Base-by-base conservation (phyloP, 768 basidiomycete species). In the Krasilnikovozyma curviuscula region DNA sequence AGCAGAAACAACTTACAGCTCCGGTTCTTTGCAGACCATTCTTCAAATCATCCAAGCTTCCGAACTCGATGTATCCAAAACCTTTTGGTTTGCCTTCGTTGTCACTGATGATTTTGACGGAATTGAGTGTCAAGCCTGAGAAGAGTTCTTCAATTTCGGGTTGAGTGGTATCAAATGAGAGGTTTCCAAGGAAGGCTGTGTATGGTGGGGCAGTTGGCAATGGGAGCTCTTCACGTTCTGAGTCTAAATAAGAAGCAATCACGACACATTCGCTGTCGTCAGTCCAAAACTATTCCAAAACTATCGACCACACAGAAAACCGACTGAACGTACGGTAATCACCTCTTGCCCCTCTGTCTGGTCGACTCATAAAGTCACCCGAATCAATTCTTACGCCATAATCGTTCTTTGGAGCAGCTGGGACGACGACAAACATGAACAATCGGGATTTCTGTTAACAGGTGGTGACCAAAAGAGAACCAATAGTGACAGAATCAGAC, bases 31-130 rank as follows among this genome's bases (percentile, higher is more conserved):
- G 66, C 31, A 98, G 66, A 5, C 81, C 93, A 50, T 78, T 77
- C 66, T 89, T 89, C 43, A 97, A 67, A 40, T 76, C 79, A 18
- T 89, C 84, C 49, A 86, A 59, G 44, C 79, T 80, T n/a, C 71
- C 73, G 59, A 97, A 97, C 62, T 98, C 93, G 50, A 95, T 77
- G 63, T 98, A 97, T 29, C 91, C 93, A 66, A 95, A 97, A 1
- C 93, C 93, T 65, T 95, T 95, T 18, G 89, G 84, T 62, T 85
- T 86, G 41, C 89, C 88, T 45, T 89, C 88, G 50, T 76, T 73
- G 57, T 89, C 89, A 61, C 74, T 79, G 65, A 97, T 91, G 52
- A 97, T 82, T 69, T 95, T 89, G 54, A 85, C 74, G 18, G 78
- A 78, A 62, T 81, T 81, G 53, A 78, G 72, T 38, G 39, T 51